Base-by-base conservation (phyloP, 2,329 filamentous ascomycete genomes). In the Moelleriella libera region DNA sequence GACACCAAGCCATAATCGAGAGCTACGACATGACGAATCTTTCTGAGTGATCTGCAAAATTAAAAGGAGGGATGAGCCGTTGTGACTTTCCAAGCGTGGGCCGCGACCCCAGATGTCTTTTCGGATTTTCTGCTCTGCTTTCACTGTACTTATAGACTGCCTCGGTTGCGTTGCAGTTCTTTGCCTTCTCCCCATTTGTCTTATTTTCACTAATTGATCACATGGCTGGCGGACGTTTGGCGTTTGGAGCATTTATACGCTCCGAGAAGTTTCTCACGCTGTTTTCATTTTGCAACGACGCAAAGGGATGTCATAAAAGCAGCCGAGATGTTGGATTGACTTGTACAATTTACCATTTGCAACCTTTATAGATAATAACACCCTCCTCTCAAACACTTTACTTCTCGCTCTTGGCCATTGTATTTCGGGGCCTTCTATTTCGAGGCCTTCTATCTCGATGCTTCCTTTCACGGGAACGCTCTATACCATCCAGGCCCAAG, bases 1-100 rank as follows among this genome's bases (percentile, higher is more conserved):
- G 78, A 83, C 69, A 75, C 71, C 71, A 82, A 82, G 76, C 75
- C 75, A 59, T 80, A 76, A 78, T 21, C 21, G 21, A 21, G 21
- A 21, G 21, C 21, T 21, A 21, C 21, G 21, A 21, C 21, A 21
- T 21, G 21, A 21, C 21, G 21, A 21, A 21, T 21, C 21, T 21
- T 21, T 21, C 21, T 21, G 21, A 21, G 21, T 21, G 21, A 21
- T 21, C 21, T 21, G 21, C 21, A 21, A 21, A 21, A 3, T 21
- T 21, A 21, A 21, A 21, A 21, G 21, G 21, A 21, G 21, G 21
- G 21, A 21, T 21, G 21, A 21, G 21, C 21, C 21, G 21, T 21
- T 21, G 21, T 21, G 3, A 21, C 21, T 21, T 21, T 21, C 21
- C 2, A 21, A 21, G 21, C 21, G 21, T 21, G 21, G 21, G 21